Conservation (phyloP, 2,329 filamentous ascomycete species). For the Hypoxylon sp. region DNA sequence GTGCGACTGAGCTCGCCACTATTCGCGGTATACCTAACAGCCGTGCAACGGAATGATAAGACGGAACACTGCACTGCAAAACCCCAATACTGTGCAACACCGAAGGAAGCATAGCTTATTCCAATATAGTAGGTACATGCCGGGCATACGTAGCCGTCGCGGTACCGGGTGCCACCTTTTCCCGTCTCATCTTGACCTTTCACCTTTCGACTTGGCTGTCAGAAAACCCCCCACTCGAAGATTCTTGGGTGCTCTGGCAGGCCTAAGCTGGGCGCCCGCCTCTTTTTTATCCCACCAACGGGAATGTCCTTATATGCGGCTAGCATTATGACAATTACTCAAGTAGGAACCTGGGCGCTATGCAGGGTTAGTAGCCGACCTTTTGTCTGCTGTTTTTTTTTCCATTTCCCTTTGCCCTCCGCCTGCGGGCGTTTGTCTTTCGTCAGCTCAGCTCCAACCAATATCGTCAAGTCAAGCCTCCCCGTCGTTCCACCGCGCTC, state of each 20-base stretch:
- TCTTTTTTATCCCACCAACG: slow-evolving; percentile 24
- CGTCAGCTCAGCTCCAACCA: slow-evolving; percentile 43
- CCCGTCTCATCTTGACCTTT: slow-evolving; percentile 17
- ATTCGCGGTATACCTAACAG: slow-evolving; percentile 31
- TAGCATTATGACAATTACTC: slow-evolving; percentile 37
- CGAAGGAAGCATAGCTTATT: slow-evolving; percentile 28
- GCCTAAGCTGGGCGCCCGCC: slow-evolving; percentile 24
- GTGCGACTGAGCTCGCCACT: slow-evolving; percentile 40
- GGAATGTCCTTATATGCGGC: slow-evolving; percentile 34
- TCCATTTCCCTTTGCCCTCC: slow-evolving; percentile 12
- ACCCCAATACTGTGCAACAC: slow-evolving; percentile 23
- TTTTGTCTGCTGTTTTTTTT: slow-evolving; percentile 23
- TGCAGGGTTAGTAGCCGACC: slow-evolving; percentile 35
- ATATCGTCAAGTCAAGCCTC: slow-evolving; percentile 38
- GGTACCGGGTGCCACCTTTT: slow-evolving; percentile 30
- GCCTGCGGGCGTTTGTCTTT: slow-evolving; percentile 40
- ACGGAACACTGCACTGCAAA: slow-evolving; percentile 24
- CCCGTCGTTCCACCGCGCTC: slow-evolving; percentile 40
- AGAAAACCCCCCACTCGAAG: slow-evolving; percentile 32
- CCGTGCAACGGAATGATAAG: slow-evolving; percentile 29
- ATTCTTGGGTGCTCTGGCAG: slow-evolving; percentile 35
- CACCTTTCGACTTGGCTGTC: slow-evolving; percentile 19
- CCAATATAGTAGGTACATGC: slow-evolving; percentile 37
- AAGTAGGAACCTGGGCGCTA: slow-evolving; percentile 34
- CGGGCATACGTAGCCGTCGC: slow-evolving; percentile 28